A percentile compares a stretch with the other conserved stretches of the same genome.
Conservation (phyloP, 495 filamentous ascomycete genomes). For the Xylona heveae region DNA sequence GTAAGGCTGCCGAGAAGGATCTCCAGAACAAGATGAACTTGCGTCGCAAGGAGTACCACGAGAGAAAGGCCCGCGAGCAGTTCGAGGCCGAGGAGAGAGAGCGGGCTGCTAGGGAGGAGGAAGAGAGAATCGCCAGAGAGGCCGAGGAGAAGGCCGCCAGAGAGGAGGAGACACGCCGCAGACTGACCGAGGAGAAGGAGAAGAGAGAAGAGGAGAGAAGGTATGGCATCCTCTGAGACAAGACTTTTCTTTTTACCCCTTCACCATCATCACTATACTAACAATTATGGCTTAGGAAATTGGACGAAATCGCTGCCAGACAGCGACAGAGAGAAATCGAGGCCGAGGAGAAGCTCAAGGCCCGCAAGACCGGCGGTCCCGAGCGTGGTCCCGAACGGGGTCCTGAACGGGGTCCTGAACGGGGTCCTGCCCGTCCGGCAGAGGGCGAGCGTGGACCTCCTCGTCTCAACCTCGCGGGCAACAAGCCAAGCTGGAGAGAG, state of each 20-base stretch:
- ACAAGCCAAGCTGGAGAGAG: slow-evolving; percentile 65
- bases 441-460: slow-evolving; percentile 7
- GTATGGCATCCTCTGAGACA: slow-evolving; percentile 19
- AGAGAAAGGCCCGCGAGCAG: slow-evolving; percentile 52
- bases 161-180: slow-evolving; percentile 45
- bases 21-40: slow-evolving; percentile 73
- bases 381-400: slow-evolving; percentile 8
- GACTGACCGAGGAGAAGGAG: slow-evolving; percentile 50
- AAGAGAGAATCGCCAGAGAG: slow-evolving; percentile 57
- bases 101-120: slow-evolving; percentile 51
- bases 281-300: slow-evolving; percentile 23
- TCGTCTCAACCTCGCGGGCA: slow-evolving; percentile 26
- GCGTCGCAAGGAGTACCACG: slow-evolving; percentile 63
- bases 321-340: slow-evolving; percentile 52
- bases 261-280: not conserved
- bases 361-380: slow-evolving; percentile 20
- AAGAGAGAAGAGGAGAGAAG: slow-evolving; percentile 68
- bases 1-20: slow-evolving; percentile 72
- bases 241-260: slow-evolving; percentile 1
- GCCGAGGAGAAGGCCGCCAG: slow-evolving; percentile 58
- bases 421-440: slow-evolving; percentile 5
- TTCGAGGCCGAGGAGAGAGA: slow-evolving; percentile 67
- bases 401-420: slow-evolving; percentile 5
- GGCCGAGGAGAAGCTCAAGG: slow-evolving; percentile 32
- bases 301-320: slow-evolving; percentile 39